Evolutionary conservation across 73 alveolate species (phyloP), one percentile per base, ranked within the genome.

Genomic region (Stentor roeselii): DNA sequence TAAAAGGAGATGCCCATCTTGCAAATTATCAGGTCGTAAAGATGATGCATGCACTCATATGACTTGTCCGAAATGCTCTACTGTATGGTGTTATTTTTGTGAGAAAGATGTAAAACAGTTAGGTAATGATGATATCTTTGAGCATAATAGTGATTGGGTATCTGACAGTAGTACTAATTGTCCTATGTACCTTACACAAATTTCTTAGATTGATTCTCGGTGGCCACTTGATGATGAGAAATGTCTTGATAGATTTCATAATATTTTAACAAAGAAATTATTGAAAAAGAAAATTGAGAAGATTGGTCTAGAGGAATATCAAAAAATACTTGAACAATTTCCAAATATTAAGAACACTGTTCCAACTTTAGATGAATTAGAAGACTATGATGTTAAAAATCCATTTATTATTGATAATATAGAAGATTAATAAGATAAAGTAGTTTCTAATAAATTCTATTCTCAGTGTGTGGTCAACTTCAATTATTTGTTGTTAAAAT

Each of bases 31-130:
- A 0, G 92, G 92, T 31, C 39, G 88, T 30, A 86, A 86, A 83
- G 89, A 86, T 58, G 89, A 86, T 31, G 75, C 41, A 38, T 86
- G 92, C 78, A 86, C 89, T 15, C 92, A 86, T 67, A 86, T 86
- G 89, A 60, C 86, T 32, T 87, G 92, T 39, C 76, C 88, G 31
- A 60, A 76, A 2, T 87, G 92, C 76, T 75, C 60, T 3, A 87
- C 90, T 32, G 32, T 59, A 36, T 87, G 89, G 89, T 87, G 92
- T 85, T 87, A 87, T 50, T 37, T 87, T 30, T 42, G 59, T 34
- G 86, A 84, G 74, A 76, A 76, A 42, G 86, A 76, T 2, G n/a
- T n/a, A n/a, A n/a, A n/a, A n/a, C n/a, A n/a, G n/a, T n/a, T n/a
- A n/a, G n/a, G n/a, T n/a, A n/a, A n/a, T n/a, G 41, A 84, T 42